Base-by-base conservation (phyloP, 495 filamentous ascomycete genomes). In the Xylaria cubensis region DNA sequence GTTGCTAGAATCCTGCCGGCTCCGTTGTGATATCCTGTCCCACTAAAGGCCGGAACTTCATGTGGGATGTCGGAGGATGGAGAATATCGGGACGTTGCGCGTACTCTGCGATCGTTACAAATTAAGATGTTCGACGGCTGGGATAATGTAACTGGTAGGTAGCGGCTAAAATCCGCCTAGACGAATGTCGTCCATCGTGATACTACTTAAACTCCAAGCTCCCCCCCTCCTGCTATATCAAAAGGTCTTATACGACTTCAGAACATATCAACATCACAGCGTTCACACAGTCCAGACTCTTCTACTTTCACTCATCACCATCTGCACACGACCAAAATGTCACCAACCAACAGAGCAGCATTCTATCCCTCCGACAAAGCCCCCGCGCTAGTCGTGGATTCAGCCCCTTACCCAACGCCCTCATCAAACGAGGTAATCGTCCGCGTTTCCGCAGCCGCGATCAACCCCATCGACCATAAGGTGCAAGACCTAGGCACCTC, bases 401-500 rank as follows among this genome's bases (percentile, higher is more conserved):
- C 66, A 0, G 15, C 72, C 0, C 65, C 74, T 12, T 80, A 77
- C 62, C 76, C 76, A 66, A 72, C 66, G 15, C 64, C 62, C 42
- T 64, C 26, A 0, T 13, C 65, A 8, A 65, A 72, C 36, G 78
- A 80, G 59, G 17, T 80, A 12, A 61, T 83, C 42, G 69, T 84
- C 48, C 75, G 77, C 41, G 74, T 76, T 15, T 59, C 39, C 21
- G 80, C 83, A 19, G 39, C 79, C 1, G 82, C 82, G 34, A 71
- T 83, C 68, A 83, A 83, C 74, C 79, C 85, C 4, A 71, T 86
- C 64, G 88, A 89, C 70, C 82, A 78, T 69, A 74, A 74, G 12
- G 77, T 84, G 48, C 80, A 82, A 55, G 24, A 67, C 13, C 8
- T 73, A 12, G 73, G 67, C 44, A 74, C 76, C 34, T 32, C 72